Evolutionary conservation across 163 green algal genomes (phyloP), one percentile per base, ranked within the genome.

Genomic region (Scenedesmus sp.): DNA sequence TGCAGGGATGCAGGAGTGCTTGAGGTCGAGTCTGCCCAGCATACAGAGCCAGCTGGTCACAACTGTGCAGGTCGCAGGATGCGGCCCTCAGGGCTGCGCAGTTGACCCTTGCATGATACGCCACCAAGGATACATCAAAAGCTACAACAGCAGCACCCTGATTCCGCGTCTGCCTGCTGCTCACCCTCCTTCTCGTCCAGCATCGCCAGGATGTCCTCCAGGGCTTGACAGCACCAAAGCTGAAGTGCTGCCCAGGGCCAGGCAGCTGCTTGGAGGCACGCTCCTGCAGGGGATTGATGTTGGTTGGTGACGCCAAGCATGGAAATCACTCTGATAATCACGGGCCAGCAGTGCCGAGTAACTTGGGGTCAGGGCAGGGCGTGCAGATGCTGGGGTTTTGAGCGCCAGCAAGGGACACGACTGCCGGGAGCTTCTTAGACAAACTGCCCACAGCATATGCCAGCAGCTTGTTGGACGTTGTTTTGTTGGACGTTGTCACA

Each of bases 201-300:
- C 46, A 89, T 80, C 1, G 80, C 7, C 44, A 92, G 86, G 51
- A 95, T 93, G 1, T 92, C 81, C 30, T 95, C 92, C 94, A 96
- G 6, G 89, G 83, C n/a, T 93, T 91, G 30, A 96, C 86, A 6
- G 94, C 94, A 26, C 94, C 94, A 61, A 96, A 96, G 33, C 87
- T 92, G 43, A 95, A 96, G 86, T 96, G 94, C 92, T 96, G 94
- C 0, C 94, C 94, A 26, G 94, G 93, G 35, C 94, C 94, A 18
- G 94, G 94, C 43, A 96, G 93, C 93, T 94, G 89, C 93, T 96
- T 96, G 37, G 92, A 95, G 13, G 93, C 94, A 35, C 94, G 94
- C 93, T 96, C 94, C 94, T 96, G 89, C 53, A 44, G 35, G 16
- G 16, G 59, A 68, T 68, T 53, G 46, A 10, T 53, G 56, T 33